Conservation (phyloP, 352 stramenopile species). For the Phytopythium cucurbitacearum region DNA sequence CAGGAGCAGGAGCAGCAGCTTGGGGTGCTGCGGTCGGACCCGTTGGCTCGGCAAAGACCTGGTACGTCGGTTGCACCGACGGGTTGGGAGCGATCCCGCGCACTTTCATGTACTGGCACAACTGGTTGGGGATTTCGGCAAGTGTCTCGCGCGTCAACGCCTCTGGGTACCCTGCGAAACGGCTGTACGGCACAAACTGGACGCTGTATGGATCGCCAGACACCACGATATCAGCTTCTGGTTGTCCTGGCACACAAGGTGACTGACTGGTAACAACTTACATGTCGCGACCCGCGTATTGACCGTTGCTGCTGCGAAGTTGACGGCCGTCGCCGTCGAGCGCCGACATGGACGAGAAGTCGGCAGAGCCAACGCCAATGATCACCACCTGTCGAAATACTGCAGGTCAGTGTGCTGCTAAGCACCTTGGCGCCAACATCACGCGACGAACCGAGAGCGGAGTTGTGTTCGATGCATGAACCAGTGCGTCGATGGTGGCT, state of each 20-base stretch:
- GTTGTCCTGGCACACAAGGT: too few relatives aligned
- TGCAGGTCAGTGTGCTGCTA: too few relatives aligned
- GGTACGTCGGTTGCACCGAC: conserved; percentile 37
- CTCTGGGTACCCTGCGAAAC: conserved; percentile 36
- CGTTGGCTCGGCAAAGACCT: conserved; percentile 36
- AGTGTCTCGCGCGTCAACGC: conserved; percentile 51
- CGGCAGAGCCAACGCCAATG: conserved; percentile 62
- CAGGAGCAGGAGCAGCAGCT: conserved; percentile 10
- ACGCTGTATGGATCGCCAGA: conserved; percentile 20
- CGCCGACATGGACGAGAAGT: conserved; percentile 67
- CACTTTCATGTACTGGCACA: conserved; percentile 78
- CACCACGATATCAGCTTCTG: too few relatives aligned
- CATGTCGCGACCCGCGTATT: conserved; percentile 49
- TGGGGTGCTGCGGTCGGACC: conserved; percentile 11
- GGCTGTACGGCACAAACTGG: conserved; percentile 62
- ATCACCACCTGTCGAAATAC: conserved; percentile 56
- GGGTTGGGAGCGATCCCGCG: conserved; percentile 48
- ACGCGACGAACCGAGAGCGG: conserved; percentile 34
- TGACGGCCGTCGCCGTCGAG: conserved; percentile 57
- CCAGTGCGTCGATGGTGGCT: conserved; percentile 46
- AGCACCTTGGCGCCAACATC: too few relatives aligned
- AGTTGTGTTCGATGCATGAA: conserved; percentile 45
- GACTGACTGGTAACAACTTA: conserved; percentile 11
- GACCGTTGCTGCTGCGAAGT: conserved; percentile 34
- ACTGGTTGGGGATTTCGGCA: conserved; percentile 66